Base-by-base conservation (phyloP, 2,329 filamentous ascomycete species). In the Penicillium griseofulvum region DNA sequence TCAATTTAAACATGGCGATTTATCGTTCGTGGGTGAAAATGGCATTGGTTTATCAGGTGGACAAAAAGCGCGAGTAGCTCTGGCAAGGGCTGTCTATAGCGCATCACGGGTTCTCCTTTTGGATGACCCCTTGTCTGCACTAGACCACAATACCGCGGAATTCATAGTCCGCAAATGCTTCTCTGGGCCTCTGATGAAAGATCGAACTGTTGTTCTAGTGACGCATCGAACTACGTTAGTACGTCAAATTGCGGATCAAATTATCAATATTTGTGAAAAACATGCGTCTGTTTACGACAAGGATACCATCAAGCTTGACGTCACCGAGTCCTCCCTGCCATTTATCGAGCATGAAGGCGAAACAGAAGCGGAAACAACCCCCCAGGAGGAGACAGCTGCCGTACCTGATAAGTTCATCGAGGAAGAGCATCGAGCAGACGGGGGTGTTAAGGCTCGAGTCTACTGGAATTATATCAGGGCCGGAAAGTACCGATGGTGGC, bases 381-480 rank as follows among this genome's bases (percentile, higher is more conserved):
- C 78, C 6, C 76, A 78, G 17, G 71, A 79, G 17, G 74, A 78
- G 14, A 73, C 72, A 5, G 78, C 80, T 10, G 83, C 83, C 0
- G 75, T 85, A 12, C 86, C 87, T 0, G 85, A 88, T 31, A 90
- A 90, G 64, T 92, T 93, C 65, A 86, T 91, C 43, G 87, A 91
- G 65, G 89, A 92, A 31, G 89, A 94, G 68, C 79, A 86, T 61
- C 82, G 89, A 46, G 87, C 83, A 0, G 82, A 89, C 56, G 91
- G 91, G 17, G 86, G 88, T 1, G 89, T 96, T 1, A 84, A 91
- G 64, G 76, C 84, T 11, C 81, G 81, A 7, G 87, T 96, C 0
- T 96, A 96, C 68, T 91, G 89, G 85, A 85, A 86, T 59, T 96
- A 96, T 62, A 86, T 96, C 74, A 88, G 86, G 71, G 90, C 91